Base-by-base conservation (phyloP, 805 yeast genomes). In the Ogataea neopini region DNA sequence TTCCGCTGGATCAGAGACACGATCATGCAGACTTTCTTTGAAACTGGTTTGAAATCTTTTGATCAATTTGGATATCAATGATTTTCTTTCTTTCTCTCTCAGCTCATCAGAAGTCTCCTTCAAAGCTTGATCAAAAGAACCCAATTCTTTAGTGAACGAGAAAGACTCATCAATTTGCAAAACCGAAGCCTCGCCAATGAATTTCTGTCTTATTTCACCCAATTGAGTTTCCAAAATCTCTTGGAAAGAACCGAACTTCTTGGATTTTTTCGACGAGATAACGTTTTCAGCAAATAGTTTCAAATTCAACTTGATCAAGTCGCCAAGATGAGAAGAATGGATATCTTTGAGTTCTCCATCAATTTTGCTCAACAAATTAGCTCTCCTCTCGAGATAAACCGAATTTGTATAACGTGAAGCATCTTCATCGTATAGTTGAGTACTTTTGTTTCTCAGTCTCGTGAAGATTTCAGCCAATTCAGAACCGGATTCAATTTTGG, bases 321-420 rank as follows among this genome's bases (percentile, higher is more conserved):
- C 64, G 5, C 63, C 60, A 9, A 82, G 55, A 50, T 73, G 77
- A 0, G 64, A 55, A 2, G 68, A 68, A 51, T 78, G 75, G 6
- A 84, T 61, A 18, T 72, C 73, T 30, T 62, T 57, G 20, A 84
- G 63, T 48, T 70, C 72, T 0, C 60, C 54, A 54, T 80, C 78
- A 37, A 90, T 68, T 46, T 76, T 77, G 8, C 64, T 64, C 2
- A 59, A 49, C 44, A 94, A 72, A 11, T 69, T 72, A 1, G 51
- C 56, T 47, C 85, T 76, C 61, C 85, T 85, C 44, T 82, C 84
- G 35, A 72, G 60, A 63, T 86, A 94, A 2, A 91, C 95, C 2
- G 75, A 49, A 32, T 71, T 65, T 43, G 80, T 75, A 62, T 94
- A 94, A 47, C 90, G 80, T 1, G 94, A 76, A 1, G 98, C 99